These are phyloP conservation scores for Saccharomyces mikatae DNA, from an alignment of 805 yeast species.

Conservation along the genomic window DNA sequence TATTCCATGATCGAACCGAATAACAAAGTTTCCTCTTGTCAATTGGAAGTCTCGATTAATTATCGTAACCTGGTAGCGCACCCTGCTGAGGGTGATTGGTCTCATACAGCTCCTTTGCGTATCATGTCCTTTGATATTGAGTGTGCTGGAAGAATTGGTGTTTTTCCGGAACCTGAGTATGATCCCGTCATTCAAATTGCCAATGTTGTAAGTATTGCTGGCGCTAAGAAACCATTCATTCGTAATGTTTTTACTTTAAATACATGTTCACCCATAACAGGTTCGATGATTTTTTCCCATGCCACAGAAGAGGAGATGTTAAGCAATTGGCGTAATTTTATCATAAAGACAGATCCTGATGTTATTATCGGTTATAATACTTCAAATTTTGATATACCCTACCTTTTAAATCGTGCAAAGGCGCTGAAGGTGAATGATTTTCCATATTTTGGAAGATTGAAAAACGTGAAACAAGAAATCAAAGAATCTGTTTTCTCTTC, in stretches of 20 bases:
- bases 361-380: constrained; percentile 94
- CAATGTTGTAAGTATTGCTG: constrained; percentile 78
- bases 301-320: constrained; percentile 76
- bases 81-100: constrained; percentile 88
- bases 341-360: constrained; percentile 83
- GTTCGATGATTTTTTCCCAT: constrained; percentile 77
- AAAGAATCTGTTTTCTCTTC: constrained; percentile 82
- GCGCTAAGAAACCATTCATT: constrained; percentile 73
- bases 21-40: constrained; percentile 63
- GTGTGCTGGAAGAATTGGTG: constrained; percentile 95
- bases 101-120: constrained; percentile 86
- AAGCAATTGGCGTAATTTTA: constrained; percentile 76
- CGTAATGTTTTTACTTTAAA: constrained; percentile 91
- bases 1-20: constrained; percentile 42
- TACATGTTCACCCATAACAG: constrained; percentile 87
- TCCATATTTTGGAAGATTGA: constrained; percentile 81
- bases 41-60: constrained; percentile 68
- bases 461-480: constrained; percentile 60
- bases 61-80: constrained; percentile 68
- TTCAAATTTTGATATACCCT: constrained; percentile 91
- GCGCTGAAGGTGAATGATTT: constrained; percentile 58
- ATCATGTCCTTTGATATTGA: constrained; percentile 93
- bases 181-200: constrained; percentile 98
- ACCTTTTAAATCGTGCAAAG: constrained; percentile 76
- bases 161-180: constrained; percentile 88